Conservation (phyloP, 169 alveolate genomes). For the Babesia sp. region DNA sequence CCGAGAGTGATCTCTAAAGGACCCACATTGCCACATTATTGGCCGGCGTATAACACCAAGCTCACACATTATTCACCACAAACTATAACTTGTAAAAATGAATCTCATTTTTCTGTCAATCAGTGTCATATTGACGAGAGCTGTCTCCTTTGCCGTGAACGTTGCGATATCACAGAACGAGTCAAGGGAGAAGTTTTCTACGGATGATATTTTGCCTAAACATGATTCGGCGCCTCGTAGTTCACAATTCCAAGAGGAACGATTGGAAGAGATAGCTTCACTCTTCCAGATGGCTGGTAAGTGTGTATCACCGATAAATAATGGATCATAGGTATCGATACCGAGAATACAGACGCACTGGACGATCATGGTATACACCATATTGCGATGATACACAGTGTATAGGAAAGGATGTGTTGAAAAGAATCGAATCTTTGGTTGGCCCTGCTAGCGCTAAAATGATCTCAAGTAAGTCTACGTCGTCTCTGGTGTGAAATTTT, state of each 20-base stretch:
- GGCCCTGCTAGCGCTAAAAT: constrained; percentile 41
- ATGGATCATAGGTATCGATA: neutral
- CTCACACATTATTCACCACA: too few relatives aligned
- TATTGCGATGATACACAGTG: neutral
- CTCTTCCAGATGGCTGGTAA: constrained; percentile 5
- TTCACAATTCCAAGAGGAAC: neutral
- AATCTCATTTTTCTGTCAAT: neutral
- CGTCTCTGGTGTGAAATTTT: neutral
- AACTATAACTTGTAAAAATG: too few relatives aligned
- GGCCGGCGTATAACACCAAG: too few relatives aligned
- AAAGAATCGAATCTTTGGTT: constrained; percentile 8
- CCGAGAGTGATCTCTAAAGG: too few relatives aligned
- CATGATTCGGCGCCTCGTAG: neutral
- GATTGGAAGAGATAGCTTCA: neutral
- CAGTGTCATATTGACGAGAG: neutral
- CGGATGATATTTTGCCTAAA: neutral
- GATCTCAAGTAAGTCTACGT: constrained; percentile 12
- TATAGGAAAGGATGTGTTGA: constrained; percentile 14
- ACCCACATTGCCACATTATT: too few relatives aligned
- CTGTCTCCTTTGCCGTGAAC: neutral
- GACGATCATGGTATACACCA: constrained; percentile 15
- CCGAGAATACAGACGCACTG: neutral
- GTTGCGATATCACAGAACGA: neutral
- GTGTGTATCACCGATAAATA: neutral
- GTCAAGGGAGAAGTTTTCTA: constrained; percentile 16